These are phyloP conservation scores for Papiliotrema flavescens DNA, from an alignment of 1,284 basidiomycete genomes.

Conservation along the genomic window DNA sequence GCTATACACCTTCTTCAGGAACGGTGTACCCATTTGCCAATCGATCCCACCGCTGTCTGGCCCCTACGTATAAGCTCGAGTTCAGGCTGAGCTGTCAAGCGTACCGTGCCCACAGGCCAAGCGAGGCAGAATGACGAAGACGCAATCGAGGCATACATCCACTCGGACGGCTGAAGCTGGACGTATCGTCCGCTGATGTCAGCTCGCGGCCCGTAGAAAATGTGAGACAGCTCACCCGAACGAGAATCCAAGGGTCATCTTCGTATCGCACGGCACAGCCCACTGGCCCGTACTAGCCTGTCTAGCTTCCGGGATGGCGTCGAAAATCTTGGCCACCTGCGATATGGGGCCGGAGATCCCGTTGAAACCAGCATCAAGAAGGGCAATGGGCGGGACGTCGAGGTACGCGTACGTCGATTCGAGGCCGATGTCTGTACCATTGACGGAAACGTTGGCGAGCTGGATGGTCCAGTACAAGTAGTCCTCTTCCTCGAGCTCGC, in stretches of 20 bases:
- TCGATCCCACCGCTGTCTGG: conserved; percentile 73
- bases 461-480: conserved; percentile 79
- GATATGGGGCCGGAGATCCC: conserved; percentile 77
- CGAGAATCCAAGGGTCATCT: conserved; percentile 63
- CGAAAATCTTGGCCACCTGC: conserved; percentile 69
- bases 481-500: conserved; percentile 29
- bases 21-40: conserved; percentile 82
- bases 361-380: conserved; percentile 73
- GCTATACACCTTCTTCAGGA: conserved; percentile 75
- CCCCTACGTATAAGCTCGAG: conserved; percentile 26
- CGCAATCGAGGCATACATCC: conserved; percentile 68
- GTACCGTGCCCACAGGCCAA: conserved; percentile 65
- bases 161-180: conserved; percentile 72
- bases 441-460: conserved; percentile 62
- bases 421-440: conserved; percentile 58
- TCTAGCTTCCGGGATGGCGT: conserved; percentile 61
- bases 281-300: conserved; percentile 69
- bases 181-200: conserved; percentile 57
- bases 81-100: not conserved
- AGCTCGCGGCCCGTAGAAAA: not conserved
- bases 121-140: conserved; percentile 69
- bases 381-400: conserved; percentile 61
- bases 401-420: conserved; percentile 64
- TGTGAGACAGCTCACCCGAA: conserved; percentile 54
- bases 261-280: conserved; percentile 73